These are phyloP conservation scores for Citrus reticulata DNA, from an alignment of 345 rosid species.

Conservation along the genomic window DNA sequence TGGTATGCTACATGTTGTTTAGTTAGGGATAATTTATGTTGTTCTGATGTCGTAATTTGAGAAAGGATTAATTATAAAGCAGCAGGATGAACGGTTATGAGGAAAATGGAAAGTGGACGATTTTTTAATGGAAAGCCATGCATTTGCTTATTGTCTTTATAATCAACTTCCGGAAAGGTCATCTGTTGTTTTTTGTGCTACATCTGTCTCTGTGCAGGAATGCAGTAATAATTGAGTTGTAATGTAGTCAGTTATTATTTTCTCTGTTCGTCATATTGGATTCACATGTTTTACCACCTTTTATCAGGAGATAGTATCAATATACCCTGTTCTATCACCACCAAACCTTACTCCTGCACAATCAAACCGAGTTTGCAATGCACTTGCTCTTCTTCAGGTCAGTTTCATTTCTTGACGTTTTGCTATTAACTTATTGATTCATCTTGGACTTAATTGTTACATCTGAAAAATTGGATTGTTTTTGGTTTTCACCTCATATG, in stretches of 20 bases:
- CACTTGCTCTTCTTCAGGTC: conserved; percentile 99
- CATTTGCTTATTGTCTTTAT: not conserved
- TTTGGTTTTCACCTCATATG: not conserved
- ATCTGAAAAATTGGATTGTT: not conserved
- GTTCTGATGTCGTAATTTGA: not conserved
- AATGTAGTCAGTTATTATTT: not conserved
- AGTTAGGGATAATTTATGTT: not conserved
- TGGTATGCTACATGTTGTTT: not conserved
- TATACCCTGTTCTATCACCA: conserved; percentile 93
- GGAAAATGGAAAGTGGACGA: not conserved
- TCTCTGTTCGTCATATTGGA: not conserved
- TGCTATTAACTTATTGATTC: conserved; percentile 5
- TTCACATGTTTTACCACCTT: not conserved
- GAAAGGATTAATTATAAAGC: not conserved
- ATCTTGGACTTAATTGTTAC: not conserved
- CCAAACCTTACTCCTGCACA: conserved; percentile 87
- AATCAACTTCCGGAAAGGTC: not conserved
- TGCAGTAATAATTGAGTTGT: not conserved
- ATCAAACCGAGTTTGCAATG: conserved; percentile 97
- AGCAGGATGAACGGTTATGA: not conserved
- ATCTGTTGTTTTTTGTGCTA: not conserved
- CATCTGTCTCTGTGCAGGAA: not conserved
- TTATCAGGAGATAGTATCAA: conserved; percentile 90
- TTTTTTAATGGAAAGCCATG: not conserved
- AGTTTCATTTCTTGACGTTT: not conserved